A percentile compares a stretch with the other conserved stretches of the same genome.
Conservation (phyloP, 805 yeast species). For the Spathaspora boniae region DNA sequence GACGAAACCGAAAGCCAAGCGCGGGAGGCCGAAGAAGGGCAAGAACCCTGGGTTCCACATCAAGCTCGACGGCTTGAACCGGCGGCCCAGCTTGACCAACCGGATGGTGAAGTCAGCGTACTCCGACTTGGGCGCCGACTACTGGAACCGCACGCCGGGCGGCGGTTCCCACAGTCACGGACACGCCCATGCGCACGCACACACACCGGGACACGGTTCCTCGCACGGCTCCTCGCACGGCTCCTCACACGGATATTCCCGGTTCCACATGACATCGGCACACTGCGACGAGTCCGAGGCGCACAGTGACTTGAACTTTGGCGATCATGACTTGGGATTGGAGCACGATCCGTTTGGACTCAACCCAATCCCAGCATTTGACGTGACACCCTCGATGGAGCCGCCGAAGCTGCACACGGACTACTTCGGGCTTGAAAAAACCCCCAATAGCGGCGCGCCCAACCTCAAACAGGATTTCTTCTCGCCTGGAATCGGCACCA, state of each 20-base stretch:
- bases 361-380: constrained; percentile 9
- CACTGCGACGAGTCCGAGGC: constrained; percentile 3
- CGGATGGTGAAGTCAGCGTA: constrained; percentile 15
- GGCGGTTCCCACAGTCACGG: too few relatives aligned
- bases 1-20: constrained; percentile 7
- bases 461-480: constrained; percentile 12
- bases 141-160: constrained; percentile 7
- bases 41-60: constrained; percentile 25
- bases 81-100: constrained; percentile 2
- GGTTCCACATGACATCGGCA: constrained; percentile 1
- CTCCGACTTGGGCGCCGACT: constrained; percentile 17
- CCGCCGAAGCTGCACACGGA: constrained; percentile 22
- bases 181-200: too few relatives aligned
- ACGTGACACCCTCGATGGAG: constrained; percentile 30
- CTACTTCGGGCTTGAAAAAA: constrained; percentile 8
- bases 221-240: not conserved
- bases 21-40: constrained; percentile 10
- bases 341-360: not conserved
- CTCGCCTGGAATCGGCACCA: constrained; percentile 10
- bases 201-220: too few relatives aligned
- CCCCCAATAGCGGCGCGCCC: not conserved
- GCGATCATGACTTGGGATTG: constrained; percentile 7
- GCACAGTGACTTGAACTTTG: not conserved
- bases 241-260: constrained; percentile 1
- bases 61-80: constrained; percentile 20